Base-by-base conservation (phyloP, 2,329 filamentous ascomycete genomes). In the Harringtonia aguacate region DNA sequence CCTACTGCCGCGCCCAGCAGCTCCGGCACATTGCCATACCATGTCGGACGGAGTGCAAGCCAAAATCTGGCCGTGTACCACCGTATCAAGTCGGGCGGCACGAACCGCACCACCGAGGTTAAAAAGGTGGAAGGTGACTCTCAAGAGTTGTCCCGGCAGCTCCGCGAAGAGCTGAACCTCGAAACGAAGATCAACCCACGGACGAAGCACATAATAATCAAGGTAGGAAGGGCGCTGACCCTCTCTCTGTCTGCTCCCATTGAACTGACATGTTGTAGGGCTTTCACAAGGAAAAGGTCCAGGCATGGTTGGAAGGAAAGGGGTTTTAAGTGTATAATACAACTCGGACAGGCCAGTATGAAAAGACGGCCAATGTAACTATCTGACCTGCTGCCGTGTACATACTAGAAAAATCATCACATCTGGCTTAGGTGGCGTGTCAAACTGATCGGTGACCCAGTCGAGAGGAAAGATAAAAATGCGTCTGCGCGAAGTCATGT, bases 111-210 rank as follows among this genome's bases (percentile, higher is more conserved):
- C 55, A 94, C 90, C 6, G 63, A 77, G 45, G 65, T 98, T 45
- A 84, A 87, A 60, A 88, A 85, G 63, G 73, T 90, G 40, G 79
- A 86, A 46, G 92, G 92, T 15, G 75, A 94, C 58, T 56, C 79
- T 40, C 61, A 67, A 28, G 73, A 68, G 4, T 59, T 97, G 50
- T 70, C 76, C 48, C 62, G 72, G 30, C 82, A 88, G 53, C 58
- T 97, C 45, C 65, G 69, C 31, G 57, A 64, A 18, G 72, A 69
- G 12, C 61, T 95, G 48, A 63, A 68, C 2, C 56, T 90, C 35
- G 62, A 72, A 21, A 58, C 69, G 40, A 66, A 73, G 14, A 50
- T 78, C 36, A 77, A 77, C 51, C 66, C 66, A 18, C 65, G 81
- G 41, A 94, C 84, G 36, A 73, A 74, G 41, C 83, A 95, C 55